Evolutionary conservation across 23 red algal genomes (phyloP), one percentile per base, ranked within the genome.

Genomic region (Gracilaria vermiculophylla): DNA sequence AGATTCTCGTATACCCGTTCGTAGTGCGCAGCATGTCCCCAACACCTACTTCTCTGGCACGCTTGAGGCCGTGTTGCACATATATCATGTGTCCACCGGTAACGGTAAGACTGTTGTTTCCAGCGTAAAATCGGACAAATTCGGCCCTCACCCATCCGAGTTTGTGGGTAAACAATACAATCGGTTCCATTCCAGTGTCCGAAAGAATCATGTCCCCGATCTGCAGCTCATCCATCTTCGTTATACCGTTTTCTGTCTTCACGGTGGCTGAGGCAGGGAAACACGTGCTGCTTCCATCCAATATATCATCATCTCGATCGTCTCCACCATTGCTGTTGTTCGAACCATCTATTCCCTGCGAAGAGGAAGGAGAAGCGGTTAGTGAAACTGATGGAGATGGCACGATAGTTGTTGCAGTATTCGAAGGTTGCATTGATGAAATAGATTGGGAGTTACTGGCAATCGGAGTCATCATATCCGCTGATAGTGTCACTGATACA

Each of bases 241-340:
- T 72, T 11, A 23, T 17, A 13, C 90, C 78, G 23, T 12, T 67
- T 2, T 3, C 28, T 36, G 69, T 50, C 16, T 6, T 48, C 39
- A 93, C 71, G 5, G 35, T 77, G 0, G 80, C 90, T 21, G 60
- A 78, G 10, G 90, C 64, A 6, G 90, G 90, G 73, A 93, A 93
- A 69, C 90, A 93, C 17, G 90, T 72, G 16, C 65, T 62, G 17
- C 69, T 69, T n/a, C 73, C 85, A 53, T 89, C 72, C 28, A 76
- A 11, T 2, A 14, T 25, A 58, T 21, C 32, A 9, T 79, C 76
- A 43, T 58, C 76, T 8, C 49, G 76, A 25, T 79, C 76, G 1
- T 5, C 43, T 20, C 53, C 76, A 23, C 32, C 50, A 27, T 36
- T 78, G 50, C 23, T 32, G 49, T 79, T 60, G 53, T 60, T 60